A percentile compares a stretch with the other conserved stretches of the same genome.
Evolutionary conservation across 768 basidiomycete species (phyloP).

Genomic region (Candolleomyces eurysporus): DNA sequence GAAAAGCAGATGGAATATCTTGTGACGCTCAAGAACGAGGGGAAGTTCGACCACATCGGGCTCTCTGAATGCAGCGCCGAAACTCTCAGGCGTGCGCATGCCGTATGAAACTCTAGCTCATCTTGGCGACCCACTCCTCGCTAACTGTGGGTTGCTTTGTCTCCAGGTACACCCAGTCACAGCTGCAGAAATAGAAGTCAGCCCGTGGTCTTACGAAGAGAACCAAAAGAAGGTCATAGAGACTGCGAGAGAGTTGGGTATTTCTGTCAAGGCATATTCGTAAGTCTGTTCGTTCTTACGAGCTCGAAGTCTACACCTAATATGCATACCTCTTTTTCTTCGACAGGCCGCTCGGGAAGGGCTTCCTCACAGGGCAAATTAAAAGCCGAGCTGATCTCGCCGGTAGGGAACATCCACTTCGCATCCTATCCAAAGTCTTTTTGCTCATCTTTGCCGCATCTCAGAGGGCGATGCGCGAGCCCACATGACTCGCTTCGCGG

Average conservation of each 20-base stretch:
- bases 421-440: too few relatives aligned
- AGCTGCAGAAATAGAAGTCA: conserved; percentile 67
- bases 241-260: conserved; percentile 52
- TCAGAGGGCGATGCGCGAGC: conserved; percentile 40
- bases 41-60: conserved; percentile 59
- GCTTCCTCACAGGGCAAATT: conserved; percentile 52
- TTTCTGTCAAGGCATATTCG: conserved; percentile 62
- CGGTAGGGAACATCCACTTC: background rate
- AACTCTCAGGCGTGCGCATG: conserved; percentile 41
- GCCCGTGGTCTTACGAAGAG: conserved; percentile 57
- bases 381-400: conserved; percentile 28
- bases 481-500: background rate
- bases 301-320: conserved; percentile 4
- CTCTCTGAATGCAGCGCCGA: conserved; percentile 51
- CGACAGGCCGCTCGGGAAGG: conserved; percentile 50
- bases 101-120: conserved; percentile 18
- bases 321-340: background rate
- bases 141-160: background rate
- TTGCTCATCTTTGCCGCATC: too few relatives aligned
- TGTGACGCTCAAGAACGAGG: conserved; percentile 47
- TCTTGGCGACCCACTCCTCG: background rate
- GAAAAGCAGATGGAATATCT: conserved; percentile 46
- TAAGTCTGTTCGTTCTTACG: conserved; percentile 17
- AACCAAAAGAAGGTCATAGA: too few relatives aligned
- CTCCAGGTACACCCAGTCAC: conserved; percentile 53